Conservation (phyloP, 2,329 filamentous ascomycete genomes). For the Thelonectria discophora region DNA sequence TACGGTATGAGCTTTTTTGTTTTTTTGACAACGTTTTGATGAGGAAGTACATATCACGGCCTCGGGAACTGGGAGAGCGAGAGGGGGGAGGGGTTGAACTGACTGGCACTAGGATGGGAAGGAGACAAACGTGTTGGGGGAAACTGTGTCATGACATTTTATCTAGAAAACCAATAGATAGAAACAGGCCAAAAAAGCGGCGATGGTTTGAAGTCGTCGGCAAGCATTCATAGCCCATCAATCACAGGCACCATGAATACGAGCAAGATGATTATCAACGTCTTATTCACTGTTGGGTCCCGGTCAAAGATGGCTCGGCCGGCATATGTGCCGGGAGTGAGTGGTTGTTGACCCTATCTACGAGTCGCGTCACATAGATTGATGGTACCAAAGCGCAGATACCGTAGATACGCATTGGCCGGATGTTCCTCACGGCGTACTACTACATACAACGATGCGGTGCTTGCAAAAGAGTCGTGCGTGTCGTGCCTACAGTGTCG, state of each 20-base stretch:
- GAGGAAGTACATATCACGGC: neutral
- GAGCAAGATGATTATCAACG: neutral
- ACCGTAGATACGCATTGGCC: neutral
- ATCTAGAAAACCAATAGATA: constrained; percentile 31
- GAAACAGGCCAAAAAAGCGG: neutral
- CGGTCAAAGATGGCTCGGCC: neutral
- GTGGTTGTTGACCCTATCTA: constrained; percentile 1
- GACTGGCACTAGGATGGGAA: neutral
- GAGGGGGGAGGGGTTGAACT: constrained; percentile 3
- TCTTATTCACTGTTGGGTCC: neutral
- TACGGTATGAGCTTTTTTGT: neutral
- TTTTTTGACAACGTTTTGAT: neutral
- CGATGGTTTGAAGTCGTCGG: too few relatives aligned
- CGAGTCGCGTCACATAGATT: constrained; percentile 7
- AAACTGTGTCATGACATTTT: constrained; percentile 29
- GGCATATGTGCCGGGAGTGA: neutral
- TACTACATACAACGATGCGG: neutral
- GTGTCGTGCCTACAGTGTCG: too few relatives aligned
- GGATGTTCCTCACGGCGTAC: neutral
- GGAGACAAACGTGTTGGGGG: constrained; percentile 25
- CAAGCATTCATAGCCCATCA: too few relatives aligned
- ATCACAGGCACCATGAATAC: constrained; percentile 12
- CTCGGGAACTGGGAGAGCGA: constrained; percentile 2
- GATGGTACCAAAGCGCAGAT: neutral
- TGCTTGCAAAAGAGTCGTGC: neutral